Base-by-base conservation (phyloP, 2,329 filamentous ascomycete species). In the Calcarisporium arbuscula region DNA sequence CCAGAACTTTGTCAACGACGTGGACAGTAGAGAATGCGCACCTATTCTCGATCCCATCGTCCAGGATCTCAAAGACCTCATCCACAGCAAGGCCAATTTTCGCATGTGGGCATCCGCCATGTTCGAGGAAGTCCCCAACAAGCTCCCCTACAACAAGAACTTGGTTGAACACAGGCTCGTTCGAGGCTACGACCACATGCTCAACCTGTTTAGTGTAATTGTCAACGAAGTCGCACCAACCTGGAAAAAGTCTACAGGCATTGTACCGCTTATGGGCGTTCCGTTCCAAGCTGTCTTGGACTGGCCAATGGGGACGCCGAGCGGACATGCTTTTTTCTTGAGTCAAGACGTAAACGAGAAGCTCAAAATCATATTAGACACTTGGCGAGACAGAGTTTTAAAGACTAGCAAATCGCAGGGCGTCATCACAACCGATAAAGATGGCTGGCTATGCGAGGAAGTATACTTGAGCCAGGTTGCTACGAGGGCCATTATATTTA, bases 401-500 rank as follows among this genome's bases (percentile, higher is more conserved):
- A 30, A 21, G 25, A 63, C 55, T 18, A 50, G 60, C 3, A 37
- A 18, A 6, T 46, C 41, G 1, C 28, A 17, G 10, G 31, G 39
- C 21, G 37, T 41, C 22, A 22, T 46, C 16, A 43, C 40, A 3
- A 41, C 36, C 2, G 11, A 11, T 3, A 25, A 32, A 2, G 30
- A 35, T 2, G 40, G 43, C 12, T 53, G 47, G 51, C 41, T 53
- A 1, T 38, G 39, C 26, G 11, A 31, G 8, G 38, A 44, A 11
- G 43, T 44, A 2, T 85, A 83, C 43, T 60, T 84, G 15, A 72
- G 73, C 0, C 65, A 71, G 2, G 63, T 80, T 7, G 80, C 81
- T 0, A 80, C 81, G 5, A 64, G 82, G 5, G 78, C 74, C 0
- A 53, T 85, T 35, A 74, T 85, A 41, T 80, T 79, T 53, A 74